Conservation (phyloP, 331 rosid genomes). For the Phaseolus coccineus region DNA sequence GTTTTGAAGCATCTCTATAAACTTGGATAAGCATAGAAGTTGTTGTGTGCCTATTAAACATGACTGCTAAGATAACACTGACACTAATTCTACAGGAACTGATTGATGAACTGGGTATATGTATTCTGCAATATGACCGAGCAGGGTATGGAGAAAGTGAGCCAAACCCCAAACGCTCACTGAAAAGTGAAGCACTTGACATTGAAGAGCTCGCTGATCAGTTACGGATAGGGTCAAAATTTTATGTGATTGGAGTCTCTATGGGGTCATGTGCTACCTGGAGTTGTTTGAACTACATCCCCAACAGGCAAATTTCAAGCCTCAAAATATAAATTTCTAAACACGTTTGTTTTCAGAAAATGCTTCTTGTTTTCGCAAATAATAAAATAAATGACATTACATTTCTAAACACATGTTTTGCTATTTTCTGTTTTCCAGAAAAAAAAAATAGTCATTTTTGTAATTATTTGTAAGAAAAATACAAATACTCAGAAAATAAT, state of each 20-base stretch:
- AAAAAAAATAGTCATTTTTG: background rate
- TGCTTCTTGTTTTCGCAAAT: background rate
- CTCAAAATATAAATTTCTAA: slow-evolving; percentile 24
- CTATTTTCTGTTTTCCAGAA: background rate
- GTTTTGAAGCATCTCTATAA: slow-evolving; percentile 28
- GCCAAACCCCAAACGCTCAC: slow-evolving; percentile 77
- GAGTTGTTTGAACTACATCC: slow-evolving; percentile 90
- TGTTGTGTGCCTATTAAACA: slow-evolving; percentile 1
- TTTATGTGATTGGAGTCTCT: slow-evolving; percentile 87
- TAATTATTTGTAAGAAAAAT: background rate
- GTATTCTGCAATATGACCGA: slow-evolving; percentile 79
- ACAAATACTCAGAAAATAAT: background rate
- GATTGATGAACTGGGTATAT: slow-evolving; percentile 77
- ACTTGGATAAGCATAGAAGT: slow-evolving; percentile 26
- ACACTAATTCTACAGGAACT: slow-evolving; percentile 72
- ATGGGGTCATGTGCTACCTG: slow-evolving; percentile 91
- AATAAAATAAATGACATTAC: background rate
- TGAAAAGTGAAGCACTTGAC: slow-evolving; percentile 84
- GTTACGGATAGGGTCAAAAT: slow-evolving; percentile 70
- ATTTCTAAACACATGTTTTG: background rate
- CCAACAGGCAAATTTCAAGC: slow-evolving; percentile 69
- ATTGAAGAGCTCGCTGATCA: slow-evolving; percentile 88
- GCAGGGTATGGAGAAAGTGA: slow-evolving; percentile 98
- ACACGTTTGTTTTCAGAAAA: background rate
- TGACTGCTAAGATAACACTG: slow-evolving; percentile 42